These are phyloP conservation scores for Trichoderma sp. DNA, from an alignment of 2,329 filamentous ascomycete species.

Conservation along the genomic window DNA sequence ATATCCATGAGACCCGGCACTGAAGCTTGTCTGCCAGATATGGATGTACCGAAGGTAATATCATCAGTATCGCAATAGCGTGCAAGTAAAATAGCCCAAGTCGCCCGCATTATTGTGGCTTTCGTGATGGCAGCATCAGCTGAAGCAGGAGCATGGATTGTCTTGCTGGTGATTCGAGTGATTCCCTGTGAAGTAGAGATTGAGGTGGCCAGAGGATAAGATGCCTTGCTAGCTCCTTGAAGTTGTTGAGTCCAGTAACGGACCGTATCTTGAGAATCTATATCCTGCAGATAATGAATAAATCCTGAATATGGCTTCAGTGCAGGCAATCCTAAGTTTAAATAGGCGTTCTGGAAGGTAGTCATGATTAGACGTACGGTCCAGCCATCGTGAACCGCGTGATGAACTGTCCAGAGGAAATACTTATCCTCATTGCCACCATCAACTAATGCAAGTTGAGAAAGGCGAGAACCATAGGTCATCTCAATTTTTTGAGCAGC, in stretches of 20 bases:
- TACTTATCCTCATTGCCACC: neutral
- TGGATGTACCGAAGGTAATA: slow-evolving; percentile 25
- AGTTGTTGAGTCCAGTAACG: slow-evolving; percentile 12
- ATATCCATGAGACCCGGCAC: slow-evolving; percentile 20
- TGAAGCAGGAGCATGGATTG: neutral
- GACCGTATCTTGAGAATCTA: neutral
- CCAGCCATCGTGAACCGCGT: slow-evolving; percentile 32
- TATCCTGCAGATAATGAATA: neutral
- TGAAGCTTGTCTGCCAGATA: slow-evolving; percentile 23
- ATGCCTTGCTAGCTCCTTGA: neutral
- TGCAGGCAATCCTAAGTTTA: neutral
- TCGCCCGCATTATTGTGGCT: slow-evolving; percentile 22
- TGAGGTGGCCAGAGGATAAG: neutral
- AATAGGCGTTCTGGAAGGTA: slow-evolving; percentile 16
- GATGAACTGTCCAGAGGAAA: slow-evolving; percentile 30
- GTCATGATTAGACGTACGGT: slow-evolving; percentile 24
- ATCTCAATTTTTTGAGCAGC: neutral
- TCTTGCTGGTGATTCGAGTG: neutral
- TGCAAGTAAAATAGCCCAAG: slow-evolving; percentile 27
- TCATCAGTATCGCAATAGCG: slow-evolving; percentile 20
- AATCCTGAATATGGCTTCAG: slow-evolving; percentile 11
- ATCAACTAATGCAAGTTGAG: neutral
- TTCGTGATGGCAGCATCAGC: slow-evolving; percentile 3
- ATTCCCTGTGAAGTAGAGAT: neutral
- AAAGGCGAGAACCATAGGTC: slow-evolving; percentile 14